These are phyloP conservation scores for Hortaea sp. DNA, from an alignment of 2,329 filamentous ascomycete species.

Conservation along the genomic window DNA sequence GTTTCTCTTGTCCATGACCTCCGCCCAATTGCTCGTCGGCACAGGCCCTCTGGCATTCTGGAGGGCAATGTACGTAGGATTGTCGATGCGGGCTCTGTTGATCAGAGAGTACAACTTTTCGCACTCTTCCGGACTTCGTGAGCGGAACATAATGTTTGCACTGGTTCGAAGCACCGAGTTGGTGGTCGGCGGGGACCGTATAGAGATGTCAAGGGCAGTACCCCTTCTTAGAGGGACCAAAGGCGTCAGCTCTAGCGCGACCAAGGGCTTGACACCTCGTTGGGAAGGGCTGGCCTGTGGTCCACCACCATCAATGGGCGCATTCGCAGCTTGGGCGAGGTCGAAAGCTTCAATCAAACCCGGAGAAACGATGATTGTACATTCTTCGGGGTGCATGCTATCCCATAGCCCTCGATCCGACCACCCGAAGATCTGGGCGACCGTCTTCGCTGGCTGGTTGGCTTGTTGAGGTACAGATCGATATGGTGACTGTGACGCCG, in stretches of 20 bases:
- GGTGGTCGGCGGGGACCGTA: conserved; percentile 71
- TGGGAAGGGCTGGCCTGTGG: conserved; percentile 29
- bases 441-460: conserved; percentile 42
- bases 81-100: conserved; percentile 81
- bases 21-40: conserved; percentile 38
- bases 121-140: conserved; percentile 65
- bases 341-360: conserved; percentile 57
- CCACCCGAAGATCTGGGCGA: conserved; percentile 55
- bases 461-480: conserved; percentile 38
- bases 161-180: conserved; percentile 58
- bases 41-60: conserved; percentile 59
- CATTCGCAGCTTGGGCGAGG: conserved; percentile 36
- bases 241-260: conserved; percentile 79
- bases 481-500: conserved; percentile 66
- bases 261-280: conserved; percentile 38
- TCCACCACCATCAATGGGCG: conserved; percentile 29
- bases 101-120: conserved; percentile 75
- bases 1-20: conserved; percentile 42
- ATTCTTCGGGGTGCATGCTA: conserved; percentile 50
- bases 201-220: conserved; percentile 86
- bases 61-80: conserved; percentile 75
- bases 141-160: conserved; percentile 85
- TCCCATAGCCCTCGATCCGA: conserved; percentile 54
- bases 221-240: conserved; percentile 82
- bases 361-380: conserved; percentile 51